phyloP scores from a whole-genome alignment of 345 rosid genomes.

The Bruguiera parviflora region DNA sequence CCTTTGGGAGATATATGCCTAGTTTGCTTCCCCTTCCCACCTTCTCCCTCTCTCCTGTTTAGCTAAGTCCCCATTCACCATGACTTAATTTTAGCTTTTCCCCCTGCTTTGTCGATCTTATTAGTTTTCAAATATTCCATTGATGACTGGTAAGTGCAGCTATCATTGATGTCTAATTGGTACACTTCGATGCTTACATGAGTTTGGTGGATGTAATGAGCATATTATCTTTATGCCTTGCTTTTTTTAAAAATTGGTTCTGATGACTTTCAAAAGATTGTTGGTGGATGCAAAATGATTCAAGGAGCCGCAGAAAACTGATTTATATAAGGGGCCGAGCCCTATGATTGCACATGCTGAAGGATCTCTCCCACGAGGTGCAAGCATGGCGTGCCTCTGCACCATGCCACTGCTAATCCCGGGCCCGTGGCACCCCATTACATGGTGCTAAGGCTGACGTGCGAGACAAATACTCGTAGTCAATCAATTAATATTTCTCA shows the following conservation, averaged over 20 bases:
- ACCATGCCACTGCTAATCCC: no score
- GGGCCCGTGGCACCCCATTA: no score
- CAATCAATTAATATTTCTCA: no score
- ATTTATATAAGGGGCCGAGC: neutral
- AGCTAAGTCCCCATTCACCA: neutral
- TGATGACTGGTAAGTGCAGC: neutral
- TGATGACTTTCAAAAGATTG: slow-evolving; percentile 56
- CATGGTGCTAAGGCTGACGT: no score
- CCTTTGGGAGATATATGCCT: no score
- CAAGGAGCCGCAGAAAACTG: slow-evolving; percentile 21
- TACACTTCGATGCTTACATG: no score
- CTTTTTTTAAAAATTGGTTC: neutral
- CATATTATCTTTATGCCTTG: neutral
- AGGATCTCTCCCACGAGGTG: no score
- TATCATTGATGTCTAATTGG: neutral
- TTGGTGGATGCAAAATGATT: slow-evolving; percentile 55
- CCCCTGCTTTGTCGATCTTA: neutral
- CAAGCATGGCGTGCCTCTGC: no score
- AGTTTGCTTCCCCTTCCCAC: no score
- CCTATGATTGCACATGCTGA: no score
- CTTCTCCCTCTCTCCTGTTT: no score
- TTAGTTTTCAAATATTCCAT: neutral
- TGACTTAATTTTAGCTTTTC: neutral
- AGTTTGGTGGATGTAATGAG: neutral
- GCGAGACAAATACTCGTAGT: neutral